Percentiles rank a stretch among this genome's conserved stretches.
These are phyloP conservation scores for Chrysosporium keratinophilum DNA, from an alignment of 2,329 filamentous ascomycete genomes.

Conservation along the genomic window DNA sequence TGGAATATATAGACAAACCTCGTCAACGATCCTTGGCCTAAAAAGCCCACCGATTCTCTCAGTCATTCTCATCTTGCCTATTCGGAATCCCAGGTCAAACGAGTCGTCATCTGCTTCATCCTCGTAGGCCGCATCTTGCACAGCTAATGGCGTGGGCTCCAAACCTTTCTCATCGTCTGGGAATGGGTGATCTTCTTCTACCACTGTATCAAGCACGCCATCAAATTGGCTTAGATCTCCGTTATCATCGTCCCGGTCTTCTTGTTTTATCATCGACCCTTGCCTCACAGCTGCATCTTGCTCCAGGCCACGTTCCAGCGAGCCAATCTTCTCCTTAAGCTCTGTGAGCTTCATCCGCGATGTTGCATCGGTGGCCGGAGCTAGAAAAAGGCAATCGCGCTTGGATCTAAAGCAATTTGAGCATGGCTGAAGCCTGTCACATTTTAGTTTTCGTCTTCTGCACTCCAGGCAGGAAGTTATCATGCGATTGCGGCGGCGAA, in stretches of 20 bases:
- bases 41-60: conserved; percentile 65
- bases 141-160: conserved; percentile 52
- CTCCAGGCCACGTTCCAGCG: conserved; percentile 59
- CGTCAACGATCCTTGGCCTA: conserved; percentile 58
- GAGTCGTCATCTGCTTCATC: conserved; percentile 54
- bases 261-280: neutral
- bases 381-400: conserved; percentile 53
- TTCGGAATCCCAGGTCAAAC: conserved; percentile 59
- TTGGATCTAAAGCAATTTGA: conserved; percentile 45
- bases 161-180: conserved; percentile 48
- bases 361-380: conserved; percentile 56
- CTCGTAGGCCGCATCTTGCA: conserved; percentile 58
- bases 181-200: conserved; percentile 37
- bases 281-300: conserved; percentile 50
- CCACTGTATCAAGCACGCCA: conserved; percentile 41
- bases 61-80: conserved; percentile 63
- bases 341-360: conserved; percentile 61
- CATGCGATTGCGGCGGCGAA: conserved; percentile 54
- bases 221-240: conserved; percentile 25
- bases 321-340: conserved; percentile 69
- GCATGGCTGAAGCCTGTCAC: conserved; percentile 61
- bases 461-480: conserved; percentile 62
- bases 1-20: conserved; percentile 40
- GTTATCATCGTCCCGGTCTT: conserved; percentile 1
- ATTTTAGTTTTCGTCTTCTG: conserved; percentile 64